These are phyloP conservation scores for Fusarium pilosicola DNA, from an alignment of 2,329 filamentous ascomycete genomes.

Conservation along the genomic window DNA sequence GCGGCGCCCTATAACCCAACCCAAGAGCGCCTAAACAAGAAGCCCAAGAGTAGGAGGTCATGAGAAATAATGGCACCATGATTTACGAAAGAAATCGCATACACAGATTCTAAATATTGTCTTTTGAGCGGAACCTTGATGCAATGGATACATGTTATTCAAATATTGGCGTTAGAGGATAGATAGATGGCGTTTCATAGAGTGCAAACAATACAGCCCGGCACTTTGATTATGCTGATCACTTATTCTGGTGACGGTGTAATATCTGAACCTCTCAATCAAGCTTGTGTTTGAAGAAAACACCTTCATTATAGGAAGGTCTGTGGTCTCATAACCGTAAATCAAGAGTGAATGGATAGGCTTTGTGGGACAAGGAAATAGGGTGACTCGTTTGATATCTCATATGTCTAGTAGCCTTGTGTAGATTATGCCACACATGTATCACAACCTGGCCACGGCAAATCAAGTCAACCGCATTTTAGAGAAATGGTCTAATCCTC, in stretches of 20 bases:
- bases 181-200: conserved; percentile 20
- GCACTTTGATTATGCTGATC: background rate
- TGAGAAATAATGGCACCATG: conserved; percentile 26
- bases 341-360: background rate
- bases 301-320: too few species aligned
- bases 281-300: background rate
- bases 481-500: conserved; percentile 2
- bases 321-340: background rate
- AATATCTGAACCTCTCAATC: background rate
- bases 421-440: background rate
- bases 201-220: conserved; percentile 16
- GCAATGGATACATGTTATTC: conserved; percentile 5
- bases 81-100: conserved; percentile 19
- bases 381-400: background rate
- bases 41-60: conserved; percentile 48
- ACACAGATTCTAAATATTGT: background rate
- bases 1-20: conserved; percentile 66
- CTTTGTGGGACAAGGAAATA: background rate
- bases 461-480: background rate
- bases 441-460: background rate
- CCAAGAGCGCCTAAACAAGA: conserved; percentile 59
- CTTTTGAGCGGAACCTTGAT: conserved; percentile 22
- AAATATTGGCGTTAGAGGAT: conserved; percentile 23
- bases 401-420: background rate
- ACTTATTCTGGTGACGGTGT: background rate